A percentile compares a stretch with the other conserved stretches of the same genome.
phyloP scores from a whole-genome alignment of 768 basidiomycete genomes.

The Kwoniella sp. region DNA sequence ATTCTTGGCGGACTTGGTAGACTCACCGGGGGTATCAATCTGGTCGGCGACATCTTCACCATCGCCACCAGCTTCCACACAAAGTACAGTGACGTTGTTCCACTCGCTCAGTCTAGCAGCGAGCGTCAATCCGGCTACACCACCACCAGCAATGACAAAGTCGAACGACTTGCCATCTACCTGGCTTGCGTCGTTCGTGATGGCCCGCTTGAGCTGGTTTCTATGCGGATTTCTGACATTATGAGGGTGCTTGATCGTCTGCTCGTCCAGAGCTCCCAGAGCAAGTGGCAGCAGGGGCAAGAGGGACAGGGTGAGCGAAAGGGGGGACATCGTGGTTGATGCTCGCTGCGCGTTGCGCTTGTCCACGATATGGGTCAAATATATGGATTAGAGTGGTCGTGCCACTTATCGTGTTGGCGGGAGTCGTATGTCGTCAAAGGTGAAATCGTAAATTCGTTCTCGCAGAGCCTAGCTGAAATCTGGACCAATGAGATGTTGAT shows the following conservation, averaged over 20 bases:
- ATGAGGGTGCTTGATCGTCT: conserved; percentile 21
- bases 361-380: too few relatives aligned
- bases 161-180: conserved; percentile 54
- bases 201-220: conserved; percentile 24
- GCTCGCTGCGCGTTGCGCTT: neutral
- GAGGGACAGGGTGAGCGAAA: neutral
- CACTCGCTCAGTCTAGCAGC: conserved; percentile 62
- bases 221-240: conserved; percentile 43
- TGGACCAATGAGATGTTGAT: too few relatives aligned
- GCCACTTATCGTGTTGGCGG: neutral
- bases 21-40: conserved; percentile 55
- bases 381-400: neutral
- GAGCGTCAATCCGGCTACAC: conserved; percentile 61
- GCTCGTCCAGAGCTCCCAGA: conserved; percentile 1
- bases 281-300: neutral
- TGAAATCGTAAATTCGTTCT: neutral
- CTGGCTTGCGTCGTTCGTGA: conserved; percentile 32
- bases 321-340: neutral
- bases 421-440: neutral
- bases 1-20: neutral
- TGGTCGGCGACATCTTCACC: conserved; percentile 48
- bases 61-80: conserved; percentile 56
- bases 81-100: conserved; percentile 60
- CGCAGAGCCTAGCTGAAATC: neutral
- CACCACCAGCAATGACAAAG: conserved; percentile 63